Conservation (phyloP, 2,329 filamentous ascomycete genomes). For the Colletotrichum musae region DNA sequence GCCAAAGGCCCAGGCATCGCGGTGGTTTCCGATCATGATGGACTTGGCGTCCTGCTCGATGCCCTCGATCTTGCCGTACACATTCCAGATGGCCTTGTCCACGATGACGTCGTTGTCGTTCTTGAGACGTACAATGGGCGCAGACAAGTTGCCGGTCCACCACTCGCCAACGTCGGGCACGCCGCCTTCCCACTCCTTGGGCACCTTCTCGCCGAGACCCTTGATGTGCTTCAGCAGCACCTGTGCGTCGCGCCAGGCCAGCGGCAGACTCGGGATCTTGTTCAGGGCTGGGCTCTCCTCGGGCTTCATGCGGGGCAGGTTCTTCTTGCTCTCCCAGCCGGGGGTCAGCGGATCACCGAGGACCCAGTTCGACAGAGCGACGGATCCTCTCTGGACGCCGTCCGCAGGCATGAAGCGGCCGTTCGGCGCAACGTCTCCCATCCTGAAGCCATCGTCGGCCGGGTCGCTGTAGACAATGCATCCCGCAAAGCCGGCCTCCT, state of each 20-base stretch:
- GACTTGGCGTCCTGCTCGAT: conserved; percentile 86
- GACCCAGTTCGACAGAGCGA: conserved; percentile 85
- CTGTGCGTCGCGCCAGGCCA: conserved; percentile 92
- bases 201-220: conserved; percentile 79
- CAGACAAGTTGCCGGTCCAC: conserved; percentile 81
- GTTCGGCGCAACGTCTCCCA: conserved; percentile 80
- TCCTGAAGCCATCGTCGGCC: conserved; percentile 83
- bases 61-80: conserved; percentile 87
- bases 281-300: conserved; percentile 81
- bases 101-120: conserved; percentile 90
- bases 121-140: conserved; percentile 83
- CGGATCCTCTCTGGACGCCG: conserved; percentile 85
- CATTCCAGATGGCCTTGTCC: conserved; percentile 91
- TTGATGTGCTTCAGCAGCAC: conserved; percentile 81
- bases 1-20: conserved; percentile 93
- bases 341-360: conserved; percentile 94
- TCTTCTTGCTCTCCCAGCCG: conserved; percentile 81
- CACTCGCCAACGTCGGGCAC: conserved; percentile 82
- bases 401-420: conserved; percentile 86
- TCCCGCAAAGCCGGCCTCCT: conserved; percentile 86
- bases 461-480: conserved; percentile 96
- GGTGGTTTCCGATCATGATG: conserved; percentile 92
- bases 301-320: conserved; percentile 75
- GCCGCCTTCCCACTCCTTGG: conserved; percentile 81
- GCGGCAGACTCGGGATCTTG: conserved; percentile 89